Conservation (phyloP, 179 eudicot genomes). For the Spinacia oleracea region DNA sequence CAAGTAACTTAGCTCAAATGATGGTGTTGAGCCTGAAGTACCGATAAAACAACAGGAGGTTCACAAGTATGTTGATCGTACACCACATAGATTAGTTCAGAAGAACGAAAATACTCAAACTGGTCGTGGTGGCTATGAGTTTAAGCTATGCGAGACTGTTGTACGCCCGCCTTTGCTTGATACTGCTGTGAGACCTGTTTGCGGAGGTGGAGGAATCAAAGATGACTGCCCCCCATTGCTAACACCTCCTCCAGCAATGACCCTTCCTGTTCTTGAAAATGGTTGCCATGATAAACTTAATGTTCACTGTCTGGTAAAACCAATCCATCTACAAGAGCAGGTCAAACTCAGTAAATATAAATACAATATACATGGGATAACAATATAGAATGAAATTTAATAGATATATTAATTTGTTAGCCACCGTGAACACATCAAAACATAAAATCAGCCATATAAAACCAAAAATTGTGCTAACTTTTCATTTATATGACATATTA, state of each 20-base stretch:
- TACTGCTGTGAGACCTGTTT: constrained; percentile 3
- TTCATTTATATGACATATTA: too few relatives aligned
- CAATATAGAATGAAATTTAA: neutral
- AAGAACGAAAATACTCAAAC: neutral
- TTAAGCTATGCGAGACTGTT: constrained; percentile 3
- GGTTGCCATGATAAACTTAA: constrained; percentile 95
- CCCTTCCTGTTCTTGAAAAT: constrained; percentile 34
- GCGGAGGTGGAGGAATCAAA: constrained; percentile 47
- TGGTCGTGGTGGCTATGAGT: neutral
- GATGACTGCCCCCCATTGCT: constrained; percentile 57
- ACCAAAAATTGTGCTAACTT: too few relatives aligned
- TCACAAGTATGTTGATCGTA: constrained; percentile 15
- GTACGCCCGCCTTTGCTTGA: constrained; percentile 6
- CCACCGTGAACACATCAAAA: too few relatives aligned
- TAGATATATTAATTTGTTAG: too few relatives aligned
- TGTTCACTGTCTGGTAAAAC: constrained; percentile 89
- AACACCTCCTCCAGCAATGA: constrained; percentile 61
- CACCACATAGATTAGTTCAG: constrained; percentile 13
- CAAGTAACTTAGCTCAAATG: too few relatives aligned
- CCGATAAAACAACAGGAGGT: constrained; percentile 14
- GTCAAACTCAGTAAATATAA: constrained; percentile 5
- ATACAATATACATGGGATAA: neutral
- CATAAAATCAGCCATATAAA: too few relatives aligned
- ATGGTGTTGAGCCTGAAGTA: constrained; percentile 15
- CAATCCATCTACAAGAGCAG: constrained; percentile 74